These are phyloP conservation scores for Ganoderma lingzhi DNA, from an alignment of 1,284 basidiomycete genomes.

Conservation along the genomic window DNA sequence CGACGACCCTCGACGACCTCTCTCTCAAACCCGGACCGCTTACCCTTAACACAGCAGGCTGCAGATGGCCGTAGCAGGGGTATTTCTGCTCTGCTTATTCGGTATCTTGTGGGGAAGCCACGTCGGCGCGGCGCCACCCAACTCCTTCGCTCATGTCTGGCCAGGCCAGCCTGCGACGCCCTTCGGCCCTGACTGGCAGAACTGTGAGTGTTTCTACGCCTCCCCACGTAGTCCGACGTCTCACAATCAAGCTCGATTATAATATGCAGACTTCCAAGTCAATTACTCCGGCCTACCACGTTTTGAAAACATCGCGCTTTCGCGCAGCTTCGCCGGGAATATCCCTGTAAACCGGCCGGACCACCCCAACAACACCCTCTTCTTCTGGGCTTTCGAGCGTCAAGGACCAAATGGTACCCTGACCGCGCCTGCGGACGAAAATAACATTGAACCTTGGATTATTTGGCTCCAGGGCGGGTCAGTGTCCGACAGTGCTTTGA, in stretches of 20 bases:
- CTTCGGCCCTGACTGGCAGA: slow-evolving; percentile 44
- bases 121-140: slow-evolving; percentile 12
- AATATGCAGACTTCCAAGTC: slow-evolving; percentile 37
- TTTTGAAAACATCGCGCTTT: slow-evolving; percentile 61
- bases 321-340: slow-evolving; percentile 71
- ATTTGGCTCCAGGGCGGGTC: slow-evolving; percentile 80
- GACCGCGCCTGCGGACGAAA: slow-evolving; percentile 45
- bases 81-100: not conserved
- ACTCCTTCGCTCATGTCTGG: slow-evolving; percentile 36
- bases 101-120: not conserved
- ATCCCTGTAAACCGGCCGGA: slow-evolving; percentile 62
- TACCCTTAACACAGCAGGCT: not conserved
- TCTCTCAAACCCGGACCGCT: not conserved
- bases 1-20: not conserved
- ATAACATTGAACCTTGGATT: slow-evolving; percentile 65
- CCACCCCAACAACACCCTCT: slow-evolving; percentile 71
- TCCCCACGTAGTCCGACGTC: not conserved
- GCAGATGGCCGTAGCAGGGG: not conserved
- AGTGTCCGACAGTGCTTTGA: slow-evolving; percentile 10
- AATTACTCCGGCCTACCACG: slow-evolving; percentile 62
- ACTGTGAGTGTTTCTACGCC: slow-evolving; percentile 33
- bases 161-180: slow-evolving; percentile 35
- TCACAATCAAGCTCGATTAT: not conserved
- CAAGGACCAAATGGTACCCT: slow-evolving; percentile 66
- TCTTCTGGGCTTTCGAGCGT: slow-evolving; percentile 70